phyloP scores from a whole-genome alignment of 441 rosid genomes.

The Arabidopsis lyrata region DNA sequence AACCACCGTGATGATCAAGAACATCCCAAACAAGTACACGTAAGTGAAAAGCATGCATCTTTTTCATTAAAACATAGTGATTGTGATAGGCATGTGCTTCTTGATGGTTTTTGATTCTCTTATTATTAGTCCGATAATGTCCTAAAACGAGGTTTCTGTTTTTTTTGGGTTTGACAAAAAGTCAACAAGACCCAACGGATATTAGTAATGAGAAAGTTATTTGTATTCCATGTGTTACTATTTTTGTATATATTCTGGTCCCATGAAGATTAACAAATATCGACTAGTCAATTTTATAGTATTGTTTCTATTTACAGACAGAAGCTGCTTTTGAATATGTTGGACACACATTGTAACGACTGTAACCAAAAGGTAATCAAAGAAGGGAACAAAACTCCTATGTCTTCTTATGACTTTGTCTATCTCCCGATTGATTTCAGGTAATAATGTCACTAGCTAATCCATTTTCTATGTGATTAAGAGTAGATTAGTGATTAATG shows the following conservation, averaged over 20 bases:
- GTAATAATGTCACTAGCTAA: constrained; percentile 46
- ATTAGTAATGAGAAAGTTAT: neutral
- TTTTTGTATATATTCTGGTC: constrained; percentile 23
- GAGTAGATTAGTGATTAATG: neutral
- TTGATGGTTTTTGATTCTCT: neutral
- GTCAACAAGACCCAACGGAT: constrained; percentile 34
- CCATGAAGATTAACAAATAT: neutral
- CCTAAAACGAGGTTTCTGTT: constrained; percentile 34
- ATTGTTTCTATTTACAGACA: constrained; percentile 57
- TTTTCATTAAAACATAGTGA: constrained; percentile 9
- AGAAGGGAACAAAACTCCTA: constrained; percentile 57
- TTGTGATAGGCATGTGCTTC: constrained; percentile 30
- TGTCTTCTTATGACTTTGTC: constrained; percentile 83
- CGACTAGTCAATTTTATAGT: constrained; percentile 34
- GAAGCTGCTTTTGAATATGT: constrained; percentile 75
- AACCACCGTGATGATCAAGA: constrained; percentile 96
- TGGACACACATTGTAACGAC: constrained; percentile 89
- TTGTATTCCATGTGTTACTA: constrained; percentile 21
- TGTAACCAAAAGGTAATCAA: constrained; percentile 74
- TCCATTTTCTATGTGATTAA: neutral
- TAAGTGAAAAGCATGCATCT: constrained; percentile 26
- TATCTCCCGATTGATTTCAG: constrained; percentile 92
- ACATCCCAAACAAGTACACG: constrained; percentile 98
- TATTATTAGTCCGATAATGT: neutral
- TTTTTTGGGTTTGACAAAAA: constrained; percentile 23